Base-by-base conservation (phyloP, 164 flowering plant species). In the Houttuynia cordata region DNA sequence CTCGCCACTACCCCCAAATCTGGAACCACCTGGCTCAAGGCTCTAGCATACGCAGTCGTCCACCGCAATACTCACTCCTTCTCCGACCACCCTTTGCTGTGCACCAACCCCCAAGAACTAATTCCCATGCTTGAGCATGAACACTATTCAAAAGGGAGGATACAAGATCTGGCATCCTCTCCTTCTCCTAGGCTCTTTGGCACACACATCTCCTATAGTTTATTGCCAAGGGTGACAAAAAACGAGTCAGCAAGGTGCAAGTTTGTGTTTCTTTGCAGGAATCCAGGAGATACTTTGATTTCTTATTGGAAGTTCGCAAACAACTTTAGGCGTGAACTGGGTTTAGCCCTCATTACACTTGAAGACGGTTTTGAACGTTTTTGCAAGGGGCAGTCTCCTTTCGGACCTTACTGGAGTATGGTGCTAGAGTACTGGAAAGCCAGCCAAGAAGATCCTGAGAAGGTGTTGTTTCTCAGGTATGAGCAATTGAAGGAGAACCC, bases 401-500 rank as follows among this genome's bases (percentile, higher is more conserved):
- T 4, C 39, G 83, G 83, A 22, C 81, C 83, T 0, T 58, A 30
- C 37, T 30, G 37, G 37, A 30, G 37, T 2, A 30, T 30, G 37
- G 37, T 30, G 37, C 37, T 30, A 42, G 60, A 37, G 60, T 58
- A 58, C n/a, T 58, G 60, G 60, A 19, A 37, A 22, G 45, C 40
- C n/a, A 71, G 73, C 59, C 51, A 61, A 65, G 71, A 75, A 15
- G 58, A 5, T 7, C 81, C 81, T 7, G 39, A 63, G n/a, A 77
- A 53, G 63, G 69, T 80, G 0, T 52, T 77, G n/a, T 80, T 77
- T 55, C 51, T 80, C 21, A 78, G 62, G 59, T 78, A 53, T 56
- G 83, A 80, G 62, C 79, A 78, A 0, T 14, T 80, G 58, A 72
- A 75, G 42, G 51, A 52, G 20, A 47, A 77, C 4, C 65, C 69